Conservation (phyloP, 306 rosid species). For the Oemleria cerasiformis region DNA sequence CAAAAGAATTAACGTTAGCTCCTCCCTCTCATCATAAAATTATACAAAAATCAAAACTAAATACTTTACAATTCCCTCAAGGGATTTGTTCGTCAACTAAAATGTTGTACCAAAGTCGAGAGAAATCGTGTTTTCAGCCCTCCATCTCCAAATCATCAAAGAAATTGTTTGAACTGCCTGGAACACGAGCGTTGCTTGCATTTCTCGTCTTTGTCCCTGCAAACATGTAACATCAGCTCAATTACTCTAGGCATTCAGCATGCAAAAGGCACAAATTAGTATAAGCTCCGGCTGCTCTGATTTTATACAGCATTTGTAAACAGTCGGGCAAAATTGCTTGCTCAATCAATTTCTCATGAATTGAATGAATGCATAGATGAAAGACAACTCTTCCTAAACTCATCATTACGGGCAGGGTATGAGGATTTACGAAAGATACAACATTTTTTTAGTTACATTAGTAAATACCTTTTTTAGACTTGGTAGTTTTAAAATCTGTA, state of each 20-base stretch:
- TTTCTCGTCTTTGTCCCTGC: constrained; percentile 49
- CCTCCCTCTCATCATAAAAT: neutral
- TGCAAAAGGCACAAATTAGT: too few species aligned
- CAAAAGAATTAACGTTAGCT: neutral
- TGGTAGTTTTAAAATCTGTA: constrained; percentile 36
- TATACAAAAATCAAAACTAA: neutral
- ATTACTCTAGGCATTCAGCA: too few species aligned
- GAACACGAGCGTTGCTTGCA: constrained; percentile 33
- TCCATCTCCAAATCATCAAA: constrained; percentile 53
- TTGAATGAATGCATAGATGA: neutral
- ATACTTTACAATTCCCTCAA: neutral
- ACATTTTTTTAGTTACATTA: neutral
- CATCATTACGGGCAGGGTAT: neutral
- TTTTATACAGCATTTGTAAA: neutral
- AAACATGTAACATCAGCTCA: constrained; percentile 11
- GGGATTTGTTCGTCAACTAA: neutral
- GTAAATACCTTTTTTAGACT: constrained; percentile 41
- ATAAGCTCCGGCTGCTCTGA: too few species aligned
- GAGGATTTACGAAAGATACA: neutral
- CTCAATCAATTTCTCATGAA: neutral
- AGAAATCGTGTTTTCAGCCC: neutral
- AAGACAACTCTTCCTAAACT: neutral
- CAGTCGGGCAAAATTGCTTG: neutral
- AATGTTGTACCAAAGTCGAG: neutral
- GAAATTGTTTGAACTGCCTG: constrained; percentile 32